These are phyloP conservation scores for Lindgomyces ingoldianus DNA, from an alignment of 495 filamentous ascomycete species.

Conservation along the genomic window DNA sequence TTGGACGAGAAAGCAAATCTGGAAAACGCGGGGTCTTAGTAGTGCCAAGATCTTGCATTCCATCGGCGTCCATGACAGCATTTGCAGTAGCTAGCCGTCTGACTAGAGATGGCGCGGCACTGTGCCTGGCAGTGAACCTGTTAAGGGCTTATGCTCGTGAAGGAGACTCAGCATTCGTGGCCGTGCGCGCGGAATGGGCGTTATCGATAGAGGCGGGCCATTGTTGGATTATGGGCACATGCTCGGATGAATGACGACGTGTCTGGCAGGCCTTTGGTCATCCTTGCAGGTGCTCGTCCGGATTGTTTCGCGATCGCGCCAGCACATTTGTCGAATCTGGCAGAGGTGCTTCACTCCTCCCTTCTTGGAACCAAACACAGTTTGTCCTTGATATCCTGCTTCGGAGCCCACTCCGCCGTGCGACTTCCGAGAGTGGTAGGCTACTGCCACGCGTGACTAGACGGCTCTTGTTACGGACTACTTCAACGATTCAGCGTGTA, in stretches of 20 bases:
- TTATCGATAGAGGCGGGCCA: neutral
- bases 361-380: neutral
- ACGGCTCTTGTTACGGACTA: neutral
- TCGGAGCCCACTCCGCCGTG: neutral
- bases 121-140: neutral
- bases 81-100: neutral
- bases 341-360: neutral
- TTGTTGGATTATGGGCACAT: neutral
- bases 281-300: neutral
- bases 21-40: neutral
- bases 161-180: neutral
- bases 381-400: neutral
- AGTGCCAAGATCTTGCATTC: neutral
- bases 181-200: neutral
- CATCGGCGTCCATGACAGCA: neutral
- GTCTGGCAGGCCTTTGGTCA: neutral
- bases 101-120: neutral
- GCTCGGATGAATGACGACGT: neutral
- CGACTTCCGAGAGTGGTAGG: neutral
- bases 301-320: neutral
- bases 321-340: neutral
- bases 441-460: slow-evolving; percentile 3
- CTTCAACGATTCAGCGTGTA: neutral
- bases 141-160: neutral
- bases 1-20: neutral